Evolutionary conservation across 306 rosid genomes (phyloP), one percentile per base, ranked within the genome.

Genomic region (Lupinus albus): DNA sequence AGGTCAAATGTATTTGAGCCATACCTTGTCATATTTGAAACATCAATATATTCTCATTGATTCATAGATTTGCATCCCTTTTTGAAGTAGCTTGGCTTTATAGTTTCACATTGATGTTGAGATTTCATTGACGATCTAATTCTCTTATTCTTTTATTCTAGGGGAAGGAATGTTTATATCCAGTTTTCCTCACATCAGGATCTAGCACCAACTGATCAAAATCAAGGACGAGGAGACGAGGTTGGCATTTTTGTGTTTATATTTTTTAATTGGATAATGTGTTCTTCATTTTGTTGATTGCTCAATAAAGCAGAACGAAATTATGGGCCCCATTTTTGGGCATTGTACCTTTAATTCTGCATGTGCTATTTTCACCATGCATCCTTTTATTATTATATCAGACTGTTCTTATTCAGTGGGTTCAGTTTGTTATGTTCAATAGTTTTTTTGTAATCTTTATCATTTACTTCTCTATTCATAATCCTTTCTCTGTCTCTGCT

Each of bases 151-250:
- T 71, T 59, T 52, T 53, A 41, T 36, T 73, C 47, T 42, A 88
- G 97, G 87, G 97, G 97, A 54, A 86, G 97, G 83, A 91, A 91
- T 86, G 91, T 91, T 67, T 91, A 91, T 81, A 78, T 88, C 72
- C 97, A 91, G 70, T 91, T 88, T 76, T 91, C 97, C 52, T 91
- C 97, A 1, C 97, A 91, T 86, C 97, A 82, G 75, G 97, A 91
- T 64, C 76, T 91, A 50, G 88, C 97, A 61, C 86, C 95, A 17
- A 81, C 85, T 79, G 95, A 91, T 75, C 95, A 86, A 72, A 91
- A 76, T 65, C 97, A 91, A 86, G 97, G 92, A 58, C 87, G 97
- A 71, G 97, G 92, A 71, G 92, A 91, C 35, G 97, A 91, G 97
- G 97, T 91, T 83, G 77, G 87, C 48, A 65, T 64, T 70, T 64